Evolutionary conservation across 2,329 filamentous ascomycete genomes (phyloP).

Genomic region (Colletotrichum cordylinicola): DNA sequence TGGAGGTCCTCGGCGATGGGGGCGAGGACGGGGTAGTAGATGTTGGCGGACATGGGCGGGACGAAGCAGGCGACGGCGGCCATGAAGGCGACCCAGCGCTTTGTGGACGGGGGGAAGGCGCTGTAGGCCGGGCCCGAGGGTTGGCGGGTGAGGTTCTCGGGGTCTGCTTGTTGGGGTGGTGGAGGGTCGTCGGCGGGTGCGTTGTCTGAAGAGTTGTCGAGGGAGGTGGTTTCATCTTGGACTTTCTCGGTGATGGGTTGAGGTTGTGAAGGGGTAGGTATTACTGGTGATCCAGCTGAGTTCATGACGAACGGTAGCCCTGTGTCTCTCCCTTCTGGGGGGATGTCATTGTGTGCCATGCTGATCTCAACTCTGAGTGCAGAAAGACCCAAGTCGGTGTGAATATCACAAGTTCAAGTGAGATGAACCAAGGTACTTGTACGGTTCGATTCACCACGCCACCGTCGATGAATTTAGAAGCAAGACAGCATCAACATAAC

Average conservation of each 20-base stretch:
- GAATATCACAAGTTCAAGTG: background rate
- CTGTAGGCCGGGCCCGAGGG: conserved; percentile 40
- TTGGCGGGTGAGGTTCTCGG: conserved; percentile 34
- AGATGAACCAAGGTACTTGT: background rate
- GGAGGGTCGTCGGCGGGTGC: background rate
- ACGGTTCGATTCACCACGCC: background rate
- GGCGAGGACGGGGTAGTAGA: conserved; percentile 54
- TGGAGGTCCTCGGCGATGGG: conserved; percentile 43
- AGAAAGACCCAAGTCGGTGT: background rate
- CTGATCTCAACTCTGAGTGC: background rate
- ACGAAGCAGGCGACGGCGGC: conserved; percentile 58
- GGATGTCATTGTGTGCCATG: background rate
- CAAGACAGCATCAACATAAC: background rate
- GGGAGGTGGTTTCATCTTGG: background rate
- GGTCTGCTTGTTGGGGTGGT: conserved; percentile 8
- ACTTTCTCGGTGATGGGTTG: background rate
- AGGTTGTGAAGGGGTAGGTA: background rate
- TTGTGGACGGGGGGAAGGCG: conserved; percentile 43
- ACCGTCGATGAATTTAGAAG: background rate
- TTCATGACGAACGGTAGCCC: background rate
- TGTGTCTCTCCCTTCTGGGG: background rate
- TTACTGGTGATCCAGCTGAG: background rate
- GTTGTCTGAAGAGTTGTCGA: background rate
- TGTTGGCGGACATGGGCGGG: conserved; percentile 65
- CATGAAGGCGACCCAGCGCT: conserved; percentile 59